Percentiles rank a stretch among this genome's conserved stretches.
Evolutionary conservation across 2,329 filamentous ascomycete species (phyloP).

Genomic region (Catunica adiposa): DNA sequence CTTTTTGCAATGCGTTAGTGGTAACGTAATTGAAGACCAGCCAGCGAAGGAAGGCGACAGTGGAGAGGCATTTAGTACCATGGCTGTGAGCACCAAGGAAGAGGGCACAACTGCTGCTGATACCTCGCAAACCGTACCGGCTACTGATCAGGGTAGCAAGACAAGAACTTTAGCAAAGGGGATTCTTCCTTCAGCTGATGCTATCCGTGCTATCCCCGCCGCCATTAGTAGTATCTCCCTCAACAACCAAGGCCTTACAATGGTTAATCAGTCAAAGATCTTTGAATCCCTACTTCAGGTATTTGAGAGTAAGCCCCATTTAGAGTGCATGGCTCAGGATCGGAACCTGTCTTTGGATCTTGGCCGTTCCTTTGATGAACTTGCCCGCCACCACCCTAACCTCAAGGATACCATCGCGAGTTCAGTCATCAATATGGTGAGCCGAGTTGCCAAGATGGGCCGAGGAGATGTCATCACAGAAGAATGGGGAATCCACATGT

Average conservation of each 20-base stretch:
- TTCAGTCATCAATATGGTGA: conserved; percentile 78
- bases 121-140: neutral
- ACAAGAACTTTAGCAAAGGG: conserved; percentile 41
- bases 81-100: too few species aligned
- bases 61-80: too few species aligned
- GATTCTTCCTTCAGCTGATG: conserved; percentile 75
- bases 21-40: conserved; percentile 25
- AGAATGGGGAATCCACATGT: conserved; percentile 66
- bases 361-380: conserved; percentile 78
- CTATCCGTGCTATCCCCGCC: conserved; percentile 70
- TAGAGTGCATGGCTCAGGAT: conserved; percentile 68
- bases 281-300: conserved; percentile 83
- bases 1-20: conserved; percentile 67
- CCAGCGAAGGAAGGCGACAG: too few species aligned
- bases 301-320: conserved; percentile 84
- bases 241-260: conserved; percentile 69
- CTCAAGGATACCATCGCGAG: conserved; percentile 67
- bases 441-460: conserved; percentile 60
- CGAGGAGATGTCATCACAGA: conserved; percentile 49
- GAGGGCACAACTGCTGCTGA: too few species aligned
- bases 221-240: conserved; percentile 89
- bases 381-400: conserved; percentile 80
- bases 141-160: neutral
- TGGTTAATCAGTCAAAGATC: conserved; percentile 70
- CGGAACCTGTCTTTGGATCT: conserved; percentile 52